These are phyloP conservation scores for Lycium barbarum DNA, from an alignment of 257 asterid species.

Conservation along the genomic window DNA sequence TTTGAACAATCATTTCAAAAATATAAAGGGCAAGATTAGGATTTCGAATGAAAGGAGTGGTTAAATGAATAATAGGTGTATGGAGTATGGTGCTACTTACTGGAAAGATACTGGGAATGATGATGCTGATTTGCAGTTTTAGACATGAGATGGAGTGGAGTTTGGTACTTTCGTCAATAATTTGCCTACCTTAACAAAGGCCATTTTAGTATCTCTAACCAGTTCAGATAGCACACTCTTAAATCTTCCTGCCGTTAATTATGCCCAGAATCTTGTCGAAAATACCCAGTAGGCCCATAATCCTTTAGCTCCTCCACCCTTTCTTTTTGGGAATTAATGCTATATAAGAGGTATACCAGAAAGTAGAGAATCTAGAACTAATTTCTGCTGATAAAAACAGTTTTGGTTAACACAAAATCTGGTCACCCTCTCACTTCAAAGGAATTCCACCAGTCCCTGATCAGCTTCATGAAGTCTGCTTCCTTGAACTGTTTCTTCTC, in stretches of 20 bases:
- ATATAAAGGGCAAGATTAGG: not conserved
- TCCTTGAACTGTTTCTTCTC: not conserved
- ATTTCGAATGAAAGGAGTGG: not conserved
- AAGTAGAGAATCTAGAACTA: too few relatives aligned
- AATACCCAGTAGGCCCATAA: too few relatives aligned
- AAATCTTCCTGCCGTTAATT: too few relatives aligned
- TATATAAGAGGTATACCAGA: too few relatives aligned
- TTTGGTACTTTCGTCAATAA: not conserved
- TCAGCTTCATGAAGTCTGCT: not conserved
- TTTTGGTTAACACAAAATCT: not conserved
- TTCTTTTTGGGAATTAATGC: too few relatives aligned
- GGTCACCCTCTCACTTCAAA: not conserved
- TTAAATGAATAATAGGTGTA: not conserved
- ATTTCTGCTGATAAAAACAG: not conserved
- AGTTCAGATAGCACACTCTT: too few relatives aligned
- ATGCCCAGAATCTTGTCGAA: too few relatives aligned
- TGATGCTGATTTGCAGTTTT: slow-evolving; percentile 1
- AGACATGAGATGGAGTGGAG: not conserved
- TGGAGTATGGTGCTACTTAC: slow-evolving; percentile 12
- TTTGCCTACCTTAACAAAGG: too few relatives aligned
- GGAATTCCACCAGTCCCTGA: not conserved
- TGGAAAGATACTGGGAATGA: not conserved
- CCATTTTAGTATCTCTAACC: too few relatives aligned
- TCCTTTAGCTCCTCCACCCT: too few relatives aligned
- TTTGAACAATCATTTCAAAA: not conserved